These are phyloP conservation scores for Discostella stelligeroides DNA, from an alignment of 108 stramenopile genomes.

Conservation along the genomic window DNA sequence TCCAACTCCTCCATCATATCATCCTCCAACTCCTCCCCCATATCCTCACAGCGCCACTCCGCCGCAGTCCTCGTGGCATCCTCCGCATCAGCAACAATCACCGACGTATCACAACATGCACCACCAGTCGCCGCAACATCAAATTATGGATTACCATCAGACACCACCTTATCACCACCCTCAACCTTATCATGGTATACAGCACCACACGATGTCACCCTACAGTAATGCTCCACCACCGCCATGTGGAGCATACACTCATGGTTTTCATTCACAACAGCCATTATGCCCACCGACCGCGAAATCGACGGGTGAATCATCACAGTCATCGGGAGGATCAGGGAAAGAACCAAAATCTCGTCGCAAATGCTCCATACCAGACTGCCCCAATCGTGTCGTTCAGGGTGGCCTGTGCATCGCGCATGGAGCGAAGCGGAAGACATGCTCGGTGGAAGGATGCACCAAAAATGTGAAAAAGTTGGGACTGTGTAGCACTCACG, in stretches of 20 bases:
- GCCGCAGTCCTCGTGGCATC: slow-evolving; percentile 18
- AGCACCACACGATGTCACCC: background rate
- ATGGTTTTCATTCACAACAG: background rate
- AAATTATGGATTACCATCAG: slow-evolving; percentile 3
- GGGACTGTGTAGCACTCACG: slow-evolving; percentile 85
- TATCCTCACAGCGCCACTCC: slow-evolving; percentile 12
- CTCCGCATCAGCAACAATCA: slow-evolving; percentile 6
- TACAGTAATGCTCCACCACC: background rate
- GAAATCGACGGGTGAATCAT: background rate
- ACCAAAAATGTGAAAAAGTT: slow-evolving; percentile 87
- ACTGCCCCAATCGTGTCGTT: slow-evolving; percentile 84
- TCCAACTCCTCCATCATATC: slow-evolving; percentile 17
- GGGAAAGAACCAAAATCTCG: slow-evolving; percentile 69
- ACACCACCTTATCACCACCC: slow-evolving; percentile 4
- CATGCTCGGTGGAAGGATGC: slow-evolving; percentile 81
- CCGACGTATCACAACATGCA: slow-evolving; percentile 5
- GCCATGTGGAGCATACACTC: background rate
- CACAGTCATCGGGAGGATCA: slow-evolving; percentile 9
- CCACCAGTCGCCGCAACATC: slow-evolving; percentile 5
- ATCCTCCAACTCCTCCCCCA: slow-evolving; percentile 18
- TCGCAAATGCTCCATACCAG: slow-evolving; percentile 76
- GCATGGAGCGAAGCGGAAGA: slow-evolving; percentile 86
- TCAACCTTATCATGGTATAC: background rate
- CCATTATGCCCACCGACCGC: background rate
- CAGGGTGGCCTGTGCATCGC: slow-evolving; percentile 88